Evolutionary conservation across 371 early-diverging fungal genomes (phyloP), one percentile per base, ranked within the genome.

Genomic region (Mortierella sp.): DNA sequence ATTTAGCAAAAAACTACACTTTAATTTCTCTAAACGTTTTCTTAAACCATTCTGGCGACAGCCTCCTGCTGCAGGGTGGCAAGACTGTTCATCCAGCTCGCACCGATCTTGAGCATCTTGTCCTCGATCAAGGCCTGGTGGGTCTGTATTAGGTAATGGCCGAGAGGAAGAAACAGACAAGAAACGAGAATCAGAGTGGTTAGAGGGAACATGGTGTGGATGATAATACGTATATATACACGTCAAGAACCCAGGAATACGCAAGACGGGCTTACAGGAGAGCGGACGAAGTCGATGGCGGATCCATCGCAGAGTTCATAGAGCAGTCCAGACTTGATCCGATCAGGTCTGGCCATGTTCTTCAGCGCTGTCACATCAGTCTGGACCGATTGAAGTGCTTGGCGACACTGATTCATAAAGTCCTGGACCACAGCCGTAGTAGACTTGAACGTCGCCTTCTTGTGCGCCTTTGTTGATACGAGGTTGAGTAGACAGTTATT

Each of bases 221-320:
- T 17, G 1, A 2, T n/a, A 21, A 19, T 39, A 6, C 15, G 34
- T 14, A 8, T 41, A 23, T 8, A 39, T 14, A 19, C 27, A 14
- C 15, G 28, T 27, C 11, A 3, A 14, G 46, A 52, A 26, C 4
- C 23, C 24, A 34, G 34, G 3, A 34, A 1, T 52, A 34, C 9
- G 23, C 19, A 31, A 54, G 19, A 24, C 6, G 1, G 4, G 60
- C 72, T 41, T 72, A 72, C 72, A 60, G 65, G 52, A n/a, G 70
- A 57, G 30, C 78, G 78, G 23, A 76, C 57, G 50, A 70, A 76
- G 32, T 76, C 78, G 21, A 70, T 28, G 9, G 57, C 24, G 1
- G 78, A 65, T 32, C 70, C 70, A 58, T 76, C 78, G 28, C 70
- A 60, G 50, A 76, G 58, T 46, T 76, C 78, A 27, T 76, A 76